Conservation (phyloP, 1,284 basidiomycete genomes). For the Ganoderma multipileum region DNA sequence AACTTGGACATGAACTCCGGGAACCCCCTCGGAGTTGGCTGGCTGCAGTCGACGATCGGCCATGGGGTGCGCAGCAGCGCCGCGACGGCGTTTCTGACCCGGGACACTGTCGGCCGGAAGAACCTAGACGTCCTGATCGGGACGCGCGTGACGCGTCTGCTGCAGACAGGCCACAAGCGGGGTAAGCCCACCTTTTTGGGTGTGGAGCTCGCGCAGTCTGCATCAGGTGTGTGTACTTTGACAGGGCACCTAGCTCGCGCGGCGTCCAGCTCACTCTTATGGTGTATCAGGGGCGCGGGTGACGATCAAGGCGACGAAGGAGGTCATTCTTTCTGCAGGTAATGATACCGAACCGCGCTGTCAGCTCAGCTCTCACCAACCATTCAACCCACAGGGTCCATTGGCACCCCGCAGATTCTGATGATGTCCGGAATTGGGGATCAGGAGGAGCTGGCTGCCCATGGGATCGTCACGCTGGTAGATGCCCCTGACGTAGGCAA, state of each 20-base stretch:
- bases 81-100: slow-evolving; percentile 37
- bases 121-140: slow-evolving; percentile 51
- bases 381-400: not conserved
- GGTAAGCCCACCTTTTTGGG: slow-evolving; percentile 5
- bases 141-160: slow-evolving; percentile 45
- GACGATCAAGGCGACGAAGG: slow-evolving; percentile 28
- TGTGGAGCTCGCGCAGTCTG: not conserved
- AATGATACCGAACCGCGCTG: not conserved
- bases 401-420: slow-evolving; percentile 42
- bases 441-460: slow-evolving; percentile 20
- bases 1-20: slow-evolving; percentile 47
- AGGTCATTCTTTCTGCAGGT: slow-evolving; percentile 34
- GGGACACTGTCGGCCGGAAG: slow-evolving; percentile 36
- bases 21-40: slow-evolving; percentile 44
- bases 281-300: slow-evolving; percentile 15
- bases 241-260: not conserved
- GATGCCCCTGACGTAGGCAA: slow-evolving; percentile 44
- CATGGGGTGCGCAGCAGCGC: slow-evolving; percentile 39
- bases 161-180: slow-evolving; percentile 34
- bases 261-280: not conserved
- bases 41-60: slow-evolving; percentile 19
- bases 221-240: not conserved
- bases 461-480: slow-evolving; percentile 38
- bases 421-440: slow-evolving; percentile 34
- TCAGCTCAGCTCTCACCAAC: not conserved